A percentile compares a stretch with the other conserved stretches of the same genome.
Evolutionary conservation across 2,329 filamentous ascomycete genomes (phyloP).

Genomic region (Nigrospora osmanthi): DNA sequence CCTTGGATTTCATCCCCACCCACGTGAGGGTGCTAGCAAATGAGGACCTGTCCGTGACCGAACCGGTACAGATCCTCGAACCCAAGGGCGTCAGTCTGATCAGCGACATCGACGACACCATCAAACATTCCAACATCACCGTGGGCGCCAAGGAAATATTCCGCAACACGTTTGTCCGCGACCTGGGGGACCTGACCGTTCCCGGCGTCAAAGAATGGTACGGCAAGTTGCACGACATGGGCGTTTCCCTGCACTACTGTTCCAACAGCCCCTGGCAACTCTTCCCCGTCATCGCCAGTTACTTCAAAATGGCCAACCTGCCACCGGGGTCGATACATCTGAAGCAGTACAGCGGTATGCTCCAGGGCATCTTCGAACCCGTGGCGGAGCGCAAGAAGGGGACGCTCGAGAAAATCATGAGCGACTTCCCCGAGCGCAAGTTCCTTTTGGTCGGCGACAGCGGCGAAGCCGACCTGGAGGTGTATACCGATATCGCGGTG

Average conservation of each 20-base stretch:
- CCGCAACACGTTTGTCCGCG: conserved; percentile 85
- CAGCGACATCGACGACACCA: conserved; percentile 95
- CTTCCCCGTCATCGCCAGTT: conserved; percentile 80
- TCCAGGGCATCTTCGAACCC: conserved; percentile 96
- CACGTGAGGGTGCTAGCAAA: conserved; percentile 82
- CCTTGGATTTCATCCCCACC: conserved; percentile 84
- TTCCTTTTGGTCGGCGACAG: conserved; percentile 94
- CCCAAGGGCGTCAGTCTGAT: conserved; percentile 81
- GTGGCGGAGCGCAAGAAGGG: conserved; percentile 91
- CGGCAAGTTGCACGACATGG: conserved; percentile 63
- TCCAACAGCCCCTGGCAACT: conserved; percentile 99
- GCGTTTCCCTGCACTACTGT: conserved; percentile 89
- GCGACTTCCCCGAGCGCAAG: conserved; percentile 80
- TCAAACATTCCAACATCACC: conserved; percentile 90
- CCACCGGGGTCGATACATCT: conserved; percentile 87
- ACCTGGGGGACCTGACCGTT: conserved; percentile 73
- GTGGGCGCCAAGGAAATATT: conserved; percentile 89
- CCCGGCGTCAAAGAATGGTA: conserved; percentile 84
- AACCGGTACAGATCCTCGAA: conserved; percentile 70
- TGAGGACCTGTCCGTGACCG: conserved; percentile 73
- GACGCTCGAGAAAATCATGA: conserved; percentile 75
- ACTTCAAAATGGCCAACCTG: conserved; percentile 71
- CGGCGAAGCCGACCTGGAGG: conserved; percentile 92
- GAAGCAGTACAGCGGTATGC: conserved; percentile 94
- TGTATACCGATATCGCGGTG: conserved; percentile 88